These are phyloP conservation scores for Decorospora gaudefroyi DNA, from an alignment of 2,329 filamentous ascomycete species.

Conservation along the genomic window DNA sequence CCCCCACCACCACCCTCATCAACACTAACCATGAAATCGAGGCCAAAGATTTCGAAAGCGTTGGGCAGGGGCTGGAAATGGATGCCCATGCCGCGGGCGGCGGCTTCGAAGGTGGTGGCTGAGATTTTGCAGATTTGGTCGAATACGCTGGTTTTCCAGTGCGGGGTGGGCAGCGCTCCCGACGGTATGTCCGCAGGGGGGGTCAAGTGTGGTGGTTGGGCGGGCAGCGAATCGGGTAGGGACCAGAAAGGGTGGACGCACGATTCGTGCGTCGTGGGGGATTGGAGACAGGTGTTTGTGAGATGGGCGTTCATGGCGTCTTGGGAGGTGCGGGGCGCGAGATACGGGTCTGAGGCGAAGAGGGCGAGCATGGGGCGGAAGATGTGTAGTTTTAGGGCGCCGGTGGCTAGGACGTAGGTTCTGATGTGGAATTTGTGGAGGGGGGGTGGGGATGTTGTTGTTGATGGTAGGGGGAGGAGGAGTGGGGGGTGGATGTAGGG, in stretches of 20 bases:
- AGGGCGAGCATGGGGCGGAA: slow-evolving; percentile 91
- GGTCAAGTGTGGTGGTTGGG: slow-evolving; percentile 32
- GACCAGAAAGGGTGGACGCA: slow-evolving; percentile 77
- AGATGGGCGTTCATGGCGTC: slow-evolving; percentile 72
- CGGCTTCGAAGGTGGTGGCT: slow-evolving; percentile 81
- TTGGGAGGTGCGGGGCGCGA: slow-evolving; percentile 59
- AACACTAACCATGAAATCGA: slow-evolving; percentile 77
- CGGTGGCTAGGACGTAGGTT: slow-evolving; percentile 83
- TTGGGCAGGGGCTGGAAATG: slow-evolving; percentile 91
- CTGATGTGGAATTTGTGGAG: slow-evolving; percentile 91
- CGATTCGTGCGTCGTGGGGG: slow-evolving; percentile 59
- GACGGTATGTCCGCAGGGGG: not conserved
- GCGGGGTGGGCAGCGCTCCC: not conserved
- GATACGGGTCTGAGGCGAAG: slow-evolving; percentile 78
- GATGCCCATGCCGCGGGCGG: slow-evolving; percentile 78
- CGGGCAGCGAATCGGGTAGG: slow-evolving; percentile 53
- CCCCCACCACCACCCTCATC: slow-evolving; percentile 52
- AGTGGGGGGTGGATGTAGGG: slow-evolving; percentile 91
- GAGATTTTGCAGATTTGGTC: slow-evolving; percentile 74
- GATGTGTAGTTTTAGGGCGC: slow-evolving; percentile 79
- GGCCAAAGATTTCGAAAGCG: slow-evolving; percentile 87
- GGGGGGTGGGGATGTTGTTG: not conserved
- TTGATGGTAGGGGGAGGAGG: slow-evolving; percentile 59
- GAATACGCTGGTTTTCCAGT: slow-evolving; percentile 67
- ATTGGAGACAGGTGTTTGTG: slow-evolving; percentile 94